Evolutionary conservation across 768 basidiomycete species (phyloP).

Genomic region (Rhodotorula diobovata): DNA sequence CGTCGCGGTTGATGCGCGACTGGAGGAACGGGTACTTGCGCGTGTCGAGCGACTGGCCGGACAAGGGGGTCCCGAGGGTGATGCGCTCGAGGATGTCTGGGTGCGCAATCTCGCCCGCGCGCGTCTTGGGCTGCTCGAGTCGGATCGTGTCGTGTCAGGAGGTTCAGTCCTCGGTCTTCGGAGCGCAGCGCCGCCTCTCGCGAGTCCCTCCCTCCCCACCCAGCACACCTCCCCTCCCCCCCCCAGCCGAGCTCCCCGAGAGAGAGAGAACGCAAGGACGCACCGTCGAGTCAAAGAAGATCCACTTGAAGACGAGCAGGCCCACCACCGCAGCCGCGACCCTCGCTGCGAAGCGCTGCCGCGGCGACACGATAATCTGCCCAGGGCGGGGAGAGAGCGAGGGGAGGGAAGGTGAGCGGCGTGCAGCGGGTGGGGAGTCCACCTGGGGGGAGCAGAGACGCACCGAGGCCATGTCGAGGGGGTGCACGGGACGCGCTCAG

Average conservation of each 20-base stretch:
- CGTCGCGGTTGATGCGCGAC: constrained; percentile 78
- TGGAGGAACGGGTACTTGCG: constrained; percentile 85
- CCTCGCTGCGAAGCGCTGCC: constrained; percentile 45
- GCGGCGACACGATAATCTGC: constrained; percentile 34
- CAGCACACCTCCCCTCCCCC: no score
- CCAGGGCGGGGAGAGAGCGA: no score
- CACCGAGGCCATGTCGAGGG: no score
- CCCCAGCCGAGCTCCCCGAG: no score
- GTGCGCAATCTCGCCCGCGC: constrained; percentile 43
- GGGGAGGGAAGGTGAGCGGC: no score
- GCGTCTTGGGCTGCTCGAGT: constrained; percentile 32
- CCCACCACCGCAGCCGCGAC: constrained; percentile 42
- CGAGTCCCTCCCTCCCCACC: no score
- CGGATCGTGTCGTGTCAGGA: background rate
- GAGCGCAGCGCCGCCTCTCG: no score
- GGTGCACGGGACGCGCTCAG: no score
- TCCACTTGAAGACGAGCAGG: constrained; percentile 41
- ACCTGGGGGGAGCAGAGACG: no score
- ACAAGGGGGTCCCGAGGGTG: constrained; percentile 49
- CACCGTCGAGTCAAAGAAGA: constrained; percentile 39
- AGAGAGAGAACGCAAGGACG: background rate
- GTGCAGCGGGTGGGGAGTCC: no score
- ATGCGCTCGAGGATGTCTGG: constrained; percentile 59
- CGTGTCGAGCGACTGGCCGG: constrained; percentile 77
- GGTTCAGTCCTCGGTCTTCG: no score